Conservation (phyloP, 805 yeast genomes). For the Hanseniaspora nectarophila region DNA sequence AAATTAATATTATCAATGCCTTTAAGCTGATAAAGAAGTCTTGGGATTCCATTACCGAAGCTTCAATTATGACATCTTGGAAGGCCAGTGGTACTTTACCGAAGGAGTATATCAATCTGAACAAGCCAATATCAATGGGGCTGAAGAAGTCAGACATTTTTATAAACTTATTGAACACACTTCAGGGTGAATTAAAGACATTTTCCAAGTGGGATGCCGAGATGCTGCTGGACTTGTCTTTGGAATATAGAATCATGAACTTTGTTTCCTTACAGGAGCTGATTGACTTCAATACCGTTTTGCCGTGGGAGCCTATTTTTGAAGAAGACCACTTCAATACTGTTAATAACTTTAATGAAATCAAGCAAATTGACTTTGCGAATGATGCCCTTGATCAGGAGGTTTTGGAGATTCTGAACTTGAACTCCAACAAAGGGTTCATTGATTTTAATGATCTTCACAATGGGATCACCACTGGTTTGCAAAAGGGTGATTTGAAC, state of each 20-base stretch:
- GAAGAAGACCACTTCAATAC: not conserved
- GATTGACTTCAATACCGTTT: slow-evolving; percentile 48
- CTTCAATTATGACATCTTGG: slow-evolving; percentile 34
- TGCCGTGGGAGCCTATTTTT: slow-evolving; percentile 29
- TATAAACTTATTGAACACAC: slow-evolving; percentile 32
- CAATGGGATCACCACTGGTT: not conserved
- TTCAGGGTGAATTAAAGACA: slow-evolving; percentile 40
- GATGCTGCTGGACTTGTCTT: slow-evolving; percentile 39
- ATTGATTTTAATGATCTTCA: slow-evolving; percentile 9
- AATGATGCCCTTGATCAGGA: slow-evolving; percentile 13
- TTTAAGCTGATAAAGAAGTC: slow-evolving; percentile 47
- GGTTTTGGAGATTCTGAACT: slow-evolving; percentile 8
- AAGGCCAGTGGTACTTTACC: slow-evolving; percentile 35
- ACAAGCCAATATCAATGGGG: slow-evolving; percentile 26
- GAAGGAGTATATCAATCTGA: slow-evolving; percentile 22
- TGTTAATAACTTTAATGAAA: not conserved
- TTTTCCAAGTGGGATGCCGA: slow-evolving; percentile 48
- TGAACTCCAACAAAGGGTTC: not conserved
- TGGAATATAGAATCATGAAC: slow-evolving; percentile 33
- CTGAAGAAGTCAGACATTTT: slow-evolving; percentile 30
- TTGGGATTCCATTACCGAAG: slow-evolving; percentile 37
- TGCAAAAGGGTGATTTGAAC: slow-evolving; percentile 7
- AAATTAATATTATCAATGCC: slow-evolving; percentile 42
- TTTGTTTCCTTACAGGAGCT: slow-evolving; percentile 51
- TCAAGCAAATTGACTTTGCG: slow-evolving; percentile 5